Conservation (phyloP, 176 grass and related monocot species). For the Juncus inflexus region DNA sequence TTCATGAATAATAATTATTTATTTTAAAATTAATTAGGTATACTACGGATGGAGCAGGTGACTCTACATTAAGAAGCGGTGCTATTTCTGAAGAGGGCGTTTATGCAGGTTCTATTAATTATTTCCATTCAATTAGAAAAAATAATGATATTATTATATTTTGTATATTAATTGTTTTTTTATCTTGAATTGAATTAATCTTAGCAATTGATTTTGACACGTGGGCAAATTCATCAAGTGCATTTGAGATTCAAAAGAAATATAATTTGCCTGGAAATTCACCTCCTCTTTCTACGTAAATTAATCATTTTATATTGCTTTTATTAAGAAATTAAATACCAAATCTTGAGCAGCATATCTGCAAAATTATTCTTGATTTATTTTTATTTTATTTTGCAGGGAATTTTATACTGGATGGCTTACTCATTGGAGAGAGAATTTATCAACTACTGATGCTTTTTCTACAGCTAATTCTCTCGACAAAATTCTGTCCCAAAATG, state of each 20-base stretch:
- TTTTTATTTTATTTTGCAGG: constrained; percentile 32
- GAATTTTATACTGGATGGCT: constrained; percentile 99
- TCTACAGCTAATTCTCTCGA: constrained; percentile 61
- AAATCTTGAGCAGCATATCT: neutral
- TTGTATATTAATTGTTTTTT: neutral
- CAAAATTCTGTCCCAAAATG: constrained; percentile 72
- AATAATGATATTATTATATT: neutral
- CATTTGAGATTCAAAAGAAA: constrained; percentile 76
- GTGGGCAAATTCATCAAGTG: constrained; percentile 63
- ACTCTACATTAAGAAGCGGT: constrained; percentile 55
- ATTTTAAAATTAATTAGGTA: constrained; percentile 53
- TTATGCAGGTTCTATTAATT: constrained; percentile 60
- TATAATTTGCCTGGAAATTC: constrained; percentile 90
- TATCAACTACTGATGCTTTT: constrained; percentile 50
- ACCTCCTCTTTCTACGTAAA: constrained; percentile 77
- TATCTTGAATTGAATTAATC: constrained; percentile 20
- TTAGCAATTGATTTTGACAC: constrained; percentile 92
- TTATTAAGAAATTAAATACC: neutral
- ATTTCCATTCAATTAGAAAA: neutral
- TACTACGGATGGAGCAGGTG: constrained; percentile 79
- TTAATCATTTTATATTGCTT: constrained; percentile 13
- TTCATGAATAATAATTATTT: constrained; percentile 9
- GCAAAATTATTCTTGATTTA: constrained; percentile 4
- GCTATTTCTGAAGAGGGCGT: constrained; percentile 71
- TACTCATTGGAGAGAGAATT: constrained; percentile 85